A percentile compares a stretch with the other conserved stretches of the same genome.
phyloP scores from a whole-genome alignment of 1,139 yeast genomes.

The Sugiyamaella castrensis region DNA sequence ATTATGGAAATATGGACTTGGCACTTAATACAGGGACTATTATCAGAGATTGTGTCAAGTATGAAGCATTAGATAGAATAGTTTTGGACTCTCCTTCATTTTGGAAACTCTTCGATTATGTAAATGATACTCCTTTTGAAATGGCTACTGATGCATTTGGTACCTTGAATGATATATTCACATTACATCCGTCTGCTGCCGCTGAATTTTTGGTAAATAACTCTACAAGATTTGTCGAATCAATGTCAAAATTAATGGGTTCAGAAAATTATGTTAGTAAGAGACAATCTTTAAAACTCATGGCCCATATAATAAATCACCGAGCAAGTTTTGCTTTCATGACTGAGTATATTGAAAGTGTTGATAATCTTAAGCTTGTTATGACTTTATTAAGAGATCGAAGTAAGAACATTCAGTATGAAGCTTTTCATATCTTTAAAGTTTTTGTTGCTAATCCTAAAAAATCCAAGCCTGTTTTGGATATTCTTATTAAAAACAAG shows the following conservation, averaged over 20 bases:
- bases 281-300: conserved; percentile 79
- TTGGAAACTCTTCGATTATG: conserved; percentile 83
- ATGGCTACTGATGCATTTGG: conserved; percentile 87
- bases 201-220: conserved; percentile 58
- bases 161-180: conserved; percentile 60
- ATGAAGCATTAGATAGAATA: conserved; percentile 64
- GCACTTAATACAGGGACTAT: conserved; percentile 77
- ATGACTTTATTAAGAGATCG: conserved; percentile 87
- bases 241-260: conserved; percentile 66
- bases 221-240: conserved; percentile 49
- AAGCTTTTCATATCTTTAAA: conserved; percentile 90
- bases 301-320: conserved; percentile 71
- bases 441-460: conserved; percentile 92
- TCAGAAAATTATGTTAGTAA: conserved; percentile 86
- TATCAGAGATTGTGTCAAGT: conserved; percentile 79
- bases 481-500: conserved; percentile 78
- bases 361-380: conserved; percentile 76
- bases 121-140: conserved; percentile 76
- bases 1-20: conserved; percentile 68
- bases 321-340: conserved; percentile 70
- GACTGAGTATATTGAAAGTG: conserved; percentile 73
- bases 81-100: conserved; percentile 56
- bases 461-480: conserved; percentile 73
- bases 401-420: conserved; percentile 82
- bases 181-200: conserved; percentile 56